Evolutionary conservation across 768 basidiomycete species (phyloP), one percentile per base, ranked within the genome.

Genomic region (Lentinus brumalis): DNA sequence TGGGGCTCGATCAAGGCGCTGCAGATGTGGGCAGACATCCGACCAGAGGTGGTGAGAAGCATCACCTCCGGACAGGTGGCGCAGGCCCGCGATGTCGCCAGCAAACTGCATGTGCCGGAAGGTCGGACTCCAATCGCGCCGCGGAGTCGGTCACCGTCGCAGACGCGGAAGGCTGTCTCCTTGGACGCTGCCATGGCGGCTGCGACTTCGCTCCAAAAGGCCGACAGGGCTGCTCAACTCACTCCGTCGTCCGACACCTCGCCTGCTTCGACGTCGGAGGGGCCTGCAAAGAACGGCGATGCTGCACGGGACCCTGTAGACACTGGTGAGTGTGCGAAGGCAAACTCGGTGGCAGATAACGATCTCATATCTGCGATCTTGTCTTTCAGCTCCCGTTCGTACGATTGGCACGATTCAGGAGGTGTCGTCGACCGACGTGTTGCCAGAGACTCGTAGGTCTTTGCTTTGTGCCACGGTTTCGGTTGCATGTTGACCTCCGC

Each of bases 1-100:
- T 99, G 97, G 97, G 97, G 97, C 0, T 96, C 94, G 3, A 98
- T 99, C 77, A 94, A 94, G 72, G 92, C 91, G 5, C 71, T 94
- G 58, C 91, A 94, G 71, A 94, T 93, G 90, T 94, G 91, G 88
- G 92, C 92, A 11, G 92, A 93, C 70, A 76, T 88, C 59, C 80
- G 87, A 45, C 87, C 90, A 1, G 85, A 89, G 54, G 77, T 74
- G 29, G 81, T 77, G 26, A 79, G 76, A 66, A 76, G 74, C n/a
- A 75, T 83, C 35, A 76, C 79, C 16, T 70, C 68, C 1, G 82
- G 79, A 41, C 81, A 83, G 70, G 75, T 73, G 2, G 79, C 70
- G 2, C 82, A 83, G 61, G 81, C 81, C 7, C 78, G 80, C 62
- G 73, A 71, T 50, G 76, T 83, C 15, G 81, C 82, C 21, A 75